These are phyloP conservation scores for Exophiala mesophila DNA, from an alignment of 2,329 filamentous ascomycete genomes.

Conservation along the genomic window DNA sequence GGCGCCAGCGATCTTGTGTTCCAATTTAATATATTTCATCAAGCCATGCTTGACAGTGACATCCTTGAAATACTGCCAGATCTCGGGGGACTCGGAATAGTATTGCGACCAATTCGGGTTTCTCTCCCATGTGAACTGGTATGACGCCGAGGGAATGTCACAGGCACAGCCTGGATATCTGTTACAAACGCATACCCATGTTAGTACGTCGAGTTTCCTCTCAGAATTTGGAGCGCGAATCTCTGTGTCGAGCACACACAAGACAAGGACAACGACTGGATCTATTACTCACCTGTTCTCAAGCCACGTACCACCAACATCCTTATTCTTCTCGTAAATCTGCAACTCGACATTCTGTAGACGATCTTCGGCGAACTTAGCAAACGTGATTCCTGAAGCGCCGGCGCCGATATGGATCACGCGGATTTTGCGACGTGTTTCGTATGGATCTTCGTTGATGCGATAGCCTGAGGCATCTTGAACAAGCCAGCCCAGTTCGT, in stretches of 20 bases:
- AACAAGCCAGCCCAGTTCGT: constrained; percentile 14
- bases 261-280: constrained; percentile 41
- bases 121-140: constrained; percentile 21
- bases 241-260: too few species aligned
- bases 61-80: constrained; percentile 29
- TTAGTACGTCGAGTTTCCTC: too few species aligned
- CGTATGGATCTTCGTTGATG: constrained; percentile 16
- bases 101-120: constrained; percentile 23
- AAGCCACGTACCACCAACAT: constrained; percentile 32
- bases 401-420: constrained; percentile 39
- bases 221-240: too few species aligned
- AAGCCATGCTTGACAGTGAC: constrained; percentile 26
- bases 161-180: constrained; percentile 40
- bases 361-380: constrained; percentile 28
- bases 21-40: constrained; percentile 28
- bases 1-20: constrained; percentile 28
- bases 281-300: constrained; percentile 32
- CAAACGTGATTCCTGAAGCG: constrained; percentile 37
- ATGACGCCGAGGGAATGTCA: constrained; percentile 37
- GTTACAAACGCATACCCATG: too few species aligned
- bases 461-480: constrained; percentile 11
- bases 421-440: constrained; percentile 23
- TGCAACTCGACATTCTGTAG: constrained; percentile 22
- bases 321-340: constrained; percentile 29
- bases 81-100: constrained; percentile 27